Conservation (phyloP, 2,329 filamentous ascomycete species). For the Xylaria polymorpha region DNA sequence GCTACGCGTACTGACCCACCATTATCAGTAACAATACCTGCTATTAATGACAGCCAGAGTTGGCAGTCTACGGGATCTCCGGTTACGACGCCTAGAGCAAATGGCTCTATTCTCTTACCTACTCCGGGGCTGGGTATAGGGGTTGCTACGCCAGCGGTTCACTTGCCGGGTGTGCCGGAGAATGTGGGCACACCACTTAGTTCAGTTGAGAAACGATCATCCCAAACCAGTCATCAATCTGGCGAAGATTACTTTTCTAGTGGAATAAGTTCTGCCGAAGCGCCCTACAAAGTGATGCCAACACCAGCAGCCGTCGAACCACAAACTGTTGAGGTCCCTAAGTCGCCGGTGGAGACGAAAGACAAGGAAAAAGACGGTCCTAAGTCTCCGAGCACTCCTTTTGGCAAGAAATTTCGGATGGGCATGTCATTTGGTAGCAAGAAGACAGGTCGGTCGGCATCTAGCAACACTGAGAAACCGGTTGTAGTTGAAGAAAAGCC, state of each 20-base stretch:
- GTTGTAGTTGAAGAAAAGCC: conserved; percentile 80
- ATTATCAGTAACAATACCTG: conserved; percentile 63
- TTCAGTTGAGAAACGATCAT: conserved; percentile 65
- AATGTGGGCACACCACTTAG: conserved; percentile 57
- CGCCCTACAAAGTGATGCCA: conserved; percentile 59
- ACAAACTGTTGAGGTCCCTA: conserved; percentile 54
- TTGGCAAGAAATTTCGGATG: conserved; percentile 52
- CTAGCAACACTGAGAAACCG: conserved; percentile 76
- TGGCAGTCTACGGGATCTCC: conserved; percentile 59
- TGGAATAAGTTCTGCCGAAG: conserved; percentile 62
- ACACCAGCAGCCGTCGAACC: conserved; percentile 60
- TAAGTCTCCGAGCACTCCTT: conserved; percentile 68
- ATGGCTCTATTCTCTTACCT: conserved; percentile 70
- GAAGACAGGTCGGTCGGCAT: conserved; percentile 79
- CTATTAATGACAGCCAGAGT: conserved; percentile 51
- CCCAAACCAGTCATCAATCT: conserved; percentile 69
- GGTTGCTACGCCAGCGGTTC: conserved; percentile 72
- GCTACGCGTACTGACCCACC: conserved; percentile 69
- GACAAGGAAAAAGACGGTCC: conserved; percentile 63
- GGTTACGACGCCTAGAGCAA: conserved; percentile 71
- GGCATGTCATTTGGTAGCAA: conserved; percentile 78
- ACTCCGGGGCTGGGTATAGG: conserved; percentile 85
- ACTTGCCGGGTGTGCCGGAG: conserved; percentile 63
- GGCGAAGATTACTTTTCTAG: conserved; percentile 83
- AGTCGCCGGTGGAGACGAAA: conserved; percentile 69